A percentile compares a stretch with the other conserved stretches of the same genome.
phyloP scores from a whole-genome alignment of 768 basidiomycete species.

The Rubroboletus satanas region DNA sequence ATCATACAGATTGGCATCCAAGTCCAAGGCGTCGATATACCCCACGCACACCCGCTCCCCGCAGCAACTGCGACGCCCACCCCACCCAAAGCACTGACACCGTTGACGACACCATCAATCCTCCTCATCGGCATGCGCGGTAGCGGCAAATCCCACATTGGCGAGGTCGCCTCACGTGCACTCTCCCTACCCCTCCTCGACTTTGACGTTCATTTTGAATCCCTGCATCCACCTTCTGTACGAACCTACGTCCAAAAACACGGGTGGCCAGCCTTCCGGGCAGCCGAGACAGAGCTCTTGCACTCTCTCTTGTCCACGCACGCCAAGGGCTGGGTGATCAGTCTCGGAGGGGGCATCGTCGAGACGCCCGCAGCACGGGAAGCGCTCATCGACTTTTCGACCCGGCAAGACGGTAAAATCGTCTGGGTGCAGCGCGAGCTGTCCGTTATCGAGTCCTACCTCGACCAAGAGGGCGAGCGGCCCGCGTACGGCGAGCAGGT shows the following conservation, averaged over 20 bases:
- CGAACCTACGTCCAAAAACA: constrained; percentile 74
- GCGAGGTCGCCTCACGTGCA: constrained; percentile 66
- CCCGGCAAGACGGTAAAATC: constrained; percentile 57
- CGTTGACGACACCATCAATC: constrained; percentile 51
- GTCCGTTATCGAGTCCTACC: constrained; percentile 76
- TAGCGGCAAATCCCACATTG: constrained; percentile 90
- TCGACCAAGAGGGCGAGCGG: constrained; percentile 68
- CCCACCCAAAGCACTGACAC: constrained; percentile 5
- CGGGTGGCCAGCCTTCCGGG: constrained; percentile 90
- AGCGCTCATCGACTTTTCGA: constrained; percentile 62
- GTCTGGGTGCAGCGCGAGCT: constrained; percentile 81
- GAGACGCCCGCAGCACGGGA: constrained; percentile 77
- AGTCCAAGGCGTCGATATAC: constrained; percentile 81
- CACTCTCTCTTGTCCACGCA: constrained; percentile 58
- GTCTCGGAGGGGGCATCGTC: constrained; percentile 92
- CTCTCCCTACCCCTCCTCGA: constrained; percentile 78
- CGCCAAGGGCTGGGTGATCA: constrained; percentile 66
- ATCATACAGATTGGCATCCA: constrained; percentile 74
- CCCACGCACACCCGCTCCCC: constrained; percentile 30
- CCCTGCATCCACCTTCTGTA: constrained; percentile 56
- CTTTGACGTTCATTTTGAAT: constrained; percentile 76
- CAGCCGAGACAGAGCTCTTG: constrained; percentile 68
- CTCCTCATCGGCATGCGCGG: constrained; percentile 95
- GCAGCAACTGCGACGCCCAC: constrained; percentile 42
- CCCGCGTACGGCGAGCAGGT: constrained; percentile 89